Evolutionary conservation across 768 basidiomycete genomes (phyloP), one percentile per base, ranked within the genome.

Genomic region (Leccinum arenicola): DNA sequence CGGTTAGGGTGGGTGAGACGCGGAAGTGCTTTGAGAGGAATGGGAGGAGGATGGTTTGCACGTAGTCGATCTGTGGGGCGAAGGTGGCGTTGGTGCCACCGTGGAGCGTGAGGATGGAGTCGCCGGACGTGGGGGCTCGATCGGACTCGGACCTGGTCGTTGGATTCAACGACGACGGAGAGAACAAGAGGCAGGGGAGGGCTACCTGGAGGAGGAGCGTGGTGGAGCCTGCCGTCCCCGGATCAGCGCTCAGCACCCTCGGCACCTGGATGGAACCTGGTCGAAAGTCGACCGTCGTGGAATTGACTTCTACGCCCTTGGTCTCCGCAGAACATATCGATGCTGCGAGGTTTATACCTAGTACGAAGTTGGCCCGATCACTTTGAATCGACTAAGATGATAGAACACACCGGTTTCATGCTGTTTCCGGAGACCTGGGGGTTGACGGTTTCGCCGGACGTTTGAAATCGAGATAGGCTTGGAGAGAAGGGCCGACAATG

Each of bases 1-100:
- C 72, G 25, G 80, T 69, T 25, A 91, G 68, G 4, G 72, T 70
- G 2, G 80, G 71, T 8, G 69, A 57, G 45, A 78, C 54, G 17
- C 78, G 64, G 68, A 90, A 85, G 68, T 87, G 85, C 11, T 71
- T 75, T 23, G 73, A 74, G 31, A 90, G 70, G 69, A 92, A 93
- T 0, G 89, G 90, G 6, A 92, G 68, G 66, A 92, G 78, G 52
- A 91, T 73, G 61, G 84, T 75, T 52, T 82, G 76, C 4, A 80
- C 81, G 68, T 90, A 91, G 72, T 92, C 90, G 29, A 90, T 81
- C 62, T 91, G 91, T 0, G 91, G 91, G 6, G 89, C 89, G 47
- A 79, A 71, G 3, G 76, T 72, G 19, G 88, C 88, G 61, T 91
- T 91, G 3, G 90, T 91, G 3, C 89, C 91, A 8, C 91, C 90